Evolutionary conservation across 1,284 basidiomycete species (phyloP).

Genomic region (Cryptococcus floricola): DNA sequence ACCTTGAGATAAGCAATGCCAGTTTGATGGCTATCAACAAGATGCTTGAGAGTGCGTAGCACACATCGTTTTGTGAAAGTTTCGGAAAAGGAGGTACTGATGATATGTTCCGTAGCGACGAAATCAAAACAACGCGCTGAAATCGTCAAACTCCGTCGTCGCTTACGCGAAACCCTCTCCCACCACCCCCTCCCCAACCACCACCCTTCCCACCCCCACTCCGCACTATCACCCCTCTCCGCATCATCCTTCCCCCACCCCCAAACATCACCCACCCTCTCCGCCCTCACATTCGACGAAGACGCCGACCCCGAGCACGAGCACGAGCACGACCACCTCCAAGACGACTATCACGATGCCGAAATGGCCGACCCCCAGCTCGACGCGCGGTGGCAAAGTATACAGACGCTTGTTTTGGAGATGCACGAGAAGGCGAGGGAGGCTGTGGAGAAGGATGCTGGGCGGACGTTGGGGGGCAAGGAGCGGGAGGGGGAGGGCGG

Average conservation of each 20-base stretch:
- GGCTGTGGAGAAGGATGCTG: conserved; percentile 27
- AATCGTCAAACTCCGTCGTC: conserved; percentile 38
- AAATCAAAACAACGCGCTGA: conserved; percentile 44
- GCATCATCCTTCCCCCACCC: background rate
- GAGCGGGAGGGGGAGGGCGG: conserved; percentile 24
- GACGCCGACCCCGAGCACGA: too few relatives aligned
- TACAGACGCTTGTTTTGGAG: conserved; percentile 26
- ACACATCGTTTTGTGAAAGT: background rate
- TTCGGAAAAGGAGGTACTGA: background rate
- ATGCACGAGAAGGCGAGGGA: conserved; percentile 33
- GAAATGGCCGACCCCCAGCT: conserved; percentile 34
- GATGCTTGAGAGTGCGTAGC: conserved; percentile 36
- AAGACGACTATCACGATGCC: conserved; percentile 14
- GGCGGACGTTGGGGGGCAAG: conserved; percentile 21
- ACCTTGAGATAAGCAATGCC: conserved; percentile 47
- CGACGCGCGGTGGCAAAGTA: conserved; percentile 39
- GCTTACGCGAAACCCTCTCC: conserved; percentile 31
- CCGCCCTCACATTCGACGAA: background rate
- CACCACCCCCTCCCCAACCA: background rate
- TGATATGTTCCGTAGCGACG: conserved; percentile 16
- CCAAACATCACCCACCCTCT: background rate
- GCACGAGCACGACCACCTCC: background rate
- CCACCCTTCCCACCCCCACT: background rate
- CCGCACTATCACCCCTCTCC: background rate
- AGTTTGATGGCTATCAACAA: conserved; percentile 46